Percentiles rank a stretch among this genome's conserved stretches.
Conservation (phyloP, 768 basidiomycete species). For the Hericium alpestre region DNA sequence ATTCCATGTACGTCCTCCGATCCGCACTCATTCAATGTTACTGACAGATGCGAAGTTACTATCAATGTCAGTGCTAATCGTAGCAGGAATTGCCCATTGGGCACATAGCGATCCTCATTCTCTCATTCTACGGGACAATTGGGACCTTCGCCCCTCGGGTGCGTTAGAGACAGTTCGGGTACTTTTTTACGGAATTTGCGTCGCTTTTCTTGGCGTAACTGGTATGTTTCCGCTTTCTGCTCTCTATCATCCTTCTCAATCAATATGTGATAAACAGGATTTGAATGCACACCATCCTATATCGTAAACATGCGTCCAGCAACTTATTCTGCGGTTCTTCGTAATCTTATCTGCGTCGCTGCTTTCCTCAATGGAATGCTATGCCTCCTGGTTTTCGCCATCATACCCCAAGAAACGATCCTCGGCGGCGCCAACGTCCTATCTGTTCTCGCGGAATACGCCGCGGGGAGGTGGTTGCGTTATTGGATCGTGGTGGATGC, state of each 20-base stretch:
- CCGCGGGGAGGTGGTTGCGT: slow-evolving; percentile 11
- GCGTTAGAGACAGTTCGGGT: slow-evolving; percentile 4
- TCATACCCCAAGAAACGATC: slow-evolving; percentile 5
- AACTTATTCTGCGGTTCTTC: slow-evolving; percentile 9
- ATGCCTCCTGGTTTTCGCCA: slow-evolving; percentile 6
- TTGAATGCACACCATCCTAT: slow-evolving; percentile 14
- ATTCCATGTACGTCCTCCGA: slow-evolving; percentile 7
- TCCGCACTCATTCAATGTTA: background rate
- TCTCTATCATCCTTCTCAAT: background rate
- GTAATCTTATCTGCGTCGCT: slow-evolving; percentile 10
- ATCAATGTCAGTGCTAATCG: slow-evolving; percentile 5
- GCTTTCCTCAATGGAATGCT: slow-evolving; percentile 9
- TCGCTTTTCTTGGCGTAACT: slow-evolving; percentile 14
- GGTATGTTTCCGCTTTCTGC: slow-evolving; percentile 1
- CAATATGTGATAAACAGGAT: slow-evolving; percentile 2
- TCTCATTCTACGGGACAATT: slow-evolving; percentile 6
- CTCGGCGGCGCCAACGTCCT: slow-evolving; percentile 7
- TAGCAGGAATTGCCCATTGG: slow-evolving; percentile 9
- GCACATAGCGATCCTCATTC: slow-evolving; percentile 10
- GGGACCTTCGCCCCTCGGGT: slow-evolving; percentile 6
- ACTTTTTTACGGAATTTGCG: slow-evolving; percentile 12
- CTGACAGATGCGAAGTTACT: background rate
- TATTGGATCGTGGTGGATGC: slow-evolving; percentile 11
- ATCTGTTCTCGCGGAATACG: slow-evolving; percentile 8
- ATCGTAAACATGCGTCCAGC: slow-evolving; percentile 8